Evolutionary conservation across 768 basidiomycete genomes (phyloP).

Genomic region (Pulveroboletus sp.): DNA sequence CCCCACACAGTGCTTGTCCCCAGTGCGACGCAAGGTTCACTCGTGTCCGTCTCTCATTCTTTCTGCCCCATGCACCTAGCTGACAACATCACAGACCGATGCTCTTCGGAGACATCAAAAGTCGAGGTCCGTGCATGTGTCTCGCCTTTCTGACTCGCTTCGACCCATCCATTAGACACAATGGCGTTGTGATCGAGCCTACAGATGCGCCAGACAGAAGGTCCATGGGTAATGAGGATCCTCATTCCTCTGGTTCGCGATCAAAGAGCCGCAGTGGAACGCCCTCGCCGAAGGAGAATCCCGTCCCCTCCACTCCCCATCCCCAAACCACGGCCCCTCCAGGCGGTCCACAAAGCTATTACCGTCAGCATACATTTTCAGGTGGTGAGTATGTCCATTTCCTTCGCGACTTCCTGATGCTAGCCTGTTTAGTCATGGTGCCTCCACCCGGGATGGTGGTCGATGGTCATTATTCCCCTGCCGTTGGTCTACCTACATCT

Average conservation of each 20-base stretch:
- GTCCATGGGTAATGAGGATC: slow-evolving; percentile 21
- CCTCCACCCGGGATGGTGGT: slow-evolving; percentile 39
- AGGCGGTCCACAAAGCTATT: slow-evolving; percentile 51
- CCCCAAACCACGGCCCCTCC: slow-evolving; percentile 33
- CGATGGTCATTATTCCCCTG: slow-evolving; percentile 40
- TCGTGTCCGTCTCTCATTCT: slow-evolving; percentile 45
- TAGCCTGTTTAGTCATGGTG: slow-evolving; percentile 35
- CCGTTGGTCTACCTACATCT: slow-evolving; percentile 48
- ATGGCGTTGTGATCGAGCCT: slow-evolving; percentile 61
- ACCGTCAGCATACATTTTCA: slow-evolving; percentile 56
- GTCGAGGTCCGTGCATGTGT: slow-evolving; percentile 49
- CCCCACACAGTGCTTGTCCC: slow-evolving; percentile 54
- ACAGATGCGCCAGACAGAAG: slow-evolving; percentile 20
- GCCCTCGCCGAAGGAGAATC: slow-evolving; percentile 41
- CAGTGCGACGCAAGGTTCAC: slow-evolving; percentile 81
- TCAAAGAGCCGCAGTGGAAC: slow-evolving; percentile 50
- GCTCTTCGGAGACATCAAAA: slow-evolving; percentile 77
- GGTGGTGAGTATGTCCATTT: slow-evolving; percentile 32
- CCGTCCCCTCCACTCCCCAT: slow-evolving; percentile 30
- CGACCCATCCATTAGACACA: slow-evolving; percentile 40
- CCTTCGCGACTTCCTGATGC: not conserved
- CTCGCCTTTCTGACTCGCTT: slow-evolving; percentile 2
- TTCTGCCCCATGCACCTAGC: slow-evolving; percentile 8
- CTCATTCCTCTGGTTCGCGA: slow-evolving; percentile 37
- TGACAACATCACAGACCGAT: slow-evolving; percentile 53